These are phyloP conservation scores for Spergularia azorica DNA, from an alignment of 179 eudicot species.

Conservation along the genomic window DNA sequence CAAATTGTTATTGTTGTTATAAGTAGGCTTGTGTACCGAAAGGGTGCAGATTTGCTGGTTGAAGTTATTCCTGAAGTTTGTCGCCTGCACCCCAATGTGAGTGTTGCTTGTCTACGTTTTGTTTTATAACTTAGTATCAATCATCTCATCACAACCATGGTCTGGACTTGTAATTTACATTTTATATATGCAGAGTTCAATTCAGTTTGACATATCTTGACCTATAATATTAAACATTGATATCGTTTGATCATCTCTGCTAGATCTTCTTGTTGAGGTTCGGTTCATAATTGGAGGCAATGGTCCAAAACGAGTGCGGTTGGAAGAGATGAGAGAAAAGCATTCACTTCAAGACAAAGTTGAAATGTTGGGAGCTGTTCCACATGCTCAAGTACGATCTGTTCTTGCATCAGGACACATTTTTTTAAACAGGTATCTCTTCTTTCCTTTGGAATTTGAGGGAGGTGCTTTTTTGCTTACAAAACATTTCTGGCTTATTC, in stretches of 20 bases:
- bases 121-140: neutral
- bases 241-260: conserved; percentile 16
- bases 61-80: conserved; percentile 99
- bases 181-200: neutral
- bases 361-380: conserved; percentile 98
- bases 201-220: neutral
- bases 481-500: no score
- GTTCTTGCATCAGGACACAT: conserved; percentile 91
- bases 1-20: conserved; percentile 89
- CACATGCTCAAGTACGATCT: conserved; percentile 93
- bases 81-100: conserved; percentile 78
- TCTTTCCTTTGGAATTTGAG: neutral
- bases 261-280: conserved; percentile 49
- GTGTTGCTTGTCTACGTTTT: conserved; percentile 19
- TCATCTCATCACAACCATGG: neutral
- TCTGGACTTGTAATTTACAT: neutral
- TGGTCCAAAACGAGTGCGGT: conserved; percentile 93
- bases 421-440: conserved; percentile 74
- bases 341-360: conserved; percentile 95
- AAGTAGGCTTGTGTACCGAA: conserved; percentile 93
- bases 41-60: conserved; percentile 97
- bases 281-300: conserved; percentile 93
- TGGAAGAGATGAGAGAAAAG: conserved; percentile 98
- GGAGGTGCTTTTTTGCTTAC: neutral
- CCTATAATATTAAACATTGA: neutral